A percentile compares a stretch with the other conserved stretches of the same genome.
Conservation (phyloP, 73 alveolate species). For the Symbiodinium pilosum region DNA sequence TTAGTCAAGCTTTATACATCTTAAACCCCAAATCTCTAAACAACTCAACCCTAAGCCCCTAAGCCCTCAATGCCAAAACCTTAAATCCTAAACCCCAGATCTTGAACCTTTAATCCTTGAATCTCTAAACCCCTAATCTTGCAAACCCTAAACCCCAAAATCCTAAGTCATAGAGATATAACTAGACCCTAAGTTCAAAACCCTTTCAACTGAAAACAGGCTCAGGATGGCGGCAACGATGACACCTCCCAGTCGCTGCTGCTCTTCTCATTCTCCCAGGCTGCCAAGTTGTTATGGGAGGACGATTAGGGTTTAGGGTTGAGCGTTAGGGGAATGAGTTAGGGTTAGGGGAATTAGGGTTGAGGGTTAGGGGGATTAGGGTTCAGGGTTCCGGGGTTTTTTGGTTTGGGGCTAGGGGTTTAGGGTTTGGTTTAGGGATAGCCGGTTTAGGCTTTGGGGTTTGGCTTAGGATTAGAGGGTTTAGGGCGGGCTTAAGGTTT, state of each 20-base stretch:
- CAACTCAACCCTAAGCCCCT: no score
- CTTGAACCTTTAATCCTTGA: background rate
- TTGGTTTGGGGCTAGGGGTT: no score
- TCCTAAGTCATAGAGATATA: no score
- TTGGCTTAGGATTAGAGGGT: background rate
- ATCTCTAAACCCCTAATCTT: background rate
- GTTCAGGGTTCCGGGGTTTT: no score
- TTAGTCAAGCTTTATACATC: no score
- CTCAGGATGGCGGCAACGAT: background rate
- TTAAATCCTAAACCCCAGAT: background rate
- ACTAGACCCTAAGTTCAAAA: background rate
- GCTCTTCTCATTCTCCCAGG: conserved; percentile 15
- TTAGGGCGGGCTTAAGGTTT: background rate
- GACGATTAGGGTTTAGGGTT: no score
- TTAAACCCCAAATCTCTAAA: no score
- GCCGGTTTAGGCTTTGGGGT: background rate
- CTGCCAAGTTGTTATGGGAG: no score
- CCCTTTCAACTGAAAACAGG: background rate
- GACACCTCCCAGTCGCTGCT: background rate
- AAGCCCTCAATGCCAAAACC: background rate
- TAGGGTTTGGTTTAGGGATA: no score
- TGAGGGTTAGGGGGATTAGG: no score
- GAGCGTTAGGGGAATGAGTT: no score
- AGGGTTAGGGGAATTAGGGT: no score
- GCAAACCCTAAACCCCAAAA: background rate